Base-by-base conservation (phyloP, 352 stramenopile genomes). In the Globisporangium lucens region DNA sequence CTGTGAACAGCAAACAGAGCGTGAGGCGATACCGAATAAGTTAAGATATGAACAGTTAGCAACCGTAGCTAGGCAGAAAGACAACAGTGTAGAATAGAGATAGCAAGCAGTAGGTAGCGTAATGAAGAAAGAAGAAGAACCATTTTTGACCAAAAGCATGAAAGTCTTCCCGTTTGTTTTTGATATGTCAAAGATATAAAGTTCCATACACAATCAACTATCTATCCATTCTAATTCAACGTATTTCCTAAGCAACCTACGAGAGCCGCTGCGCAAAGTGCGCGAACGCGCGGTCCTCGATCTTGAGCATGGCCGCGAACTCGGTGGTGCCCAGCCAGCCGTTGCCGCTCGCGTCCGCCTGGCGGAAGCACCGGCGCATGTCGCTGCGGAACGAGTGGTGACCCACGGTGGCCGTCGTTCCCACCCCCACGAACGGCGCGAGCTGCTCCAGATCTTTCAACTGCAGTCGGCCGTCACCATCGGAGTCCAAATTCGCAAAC, bases 301-400 rank as follows among this genome's bases (percentile, higher is more conserved):
- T 70, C 24, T 55, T 73, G n/a, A 92, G 72, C 78, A 87, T 89
- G 47, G 66, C 51, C 0, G 65, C 68, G 56, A 91, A 89, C 46
- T 89, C 80, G 38, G 68, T 38, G 35, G 60, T 62, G 57, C 82
- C 72, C 46, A 92, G 78, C 20, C 65, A 63, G 5, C 82, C 73
- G 63, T 73, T 63, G 29, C 71, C 71, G 15, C 74, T 68, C 0
- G 73, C 65, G 66, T 91, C 82, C 0, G 80, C 78, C 41, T 80
- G 75, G 20, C 76, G 75, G 56, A 91, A 90, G 63, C 83, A 90
- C 24, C 83, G 85, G 56, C 69, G 55, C 59, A 89, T 61, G 66
- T 93, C 79, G 63, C 75, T 83, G 0, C 75, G 80, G 65, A 91
- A 91, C 49, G 82, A 90, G 55, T 90, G 79, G 51, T 64, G 38